Evolutionary conservation across 164 flowering plant genomes (phyloP).

Genomic region (Stephania japonica): DNA sequence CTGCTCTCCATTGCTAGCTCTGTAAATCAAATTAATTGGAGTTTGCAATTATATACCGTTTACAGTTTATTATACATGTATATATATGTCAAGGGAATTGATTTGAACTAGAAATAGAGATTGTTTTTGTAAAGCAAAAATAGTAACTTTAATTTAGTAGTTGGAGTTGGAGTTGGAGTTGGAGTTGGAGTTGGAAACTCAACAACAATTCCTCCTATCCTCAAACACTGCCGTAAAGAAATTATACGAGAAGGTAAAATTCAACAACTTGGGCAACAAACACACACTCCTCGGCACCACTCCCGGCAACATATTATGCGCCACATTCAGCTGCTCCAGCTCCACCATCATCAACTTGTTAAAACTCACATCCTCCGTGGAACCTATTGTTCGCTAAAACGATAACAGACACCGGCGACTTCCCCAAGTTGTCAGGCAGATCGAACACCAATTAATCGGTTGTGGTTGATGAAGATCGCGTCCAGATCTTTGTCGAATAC

Average conservation of each 20-base stretch:
- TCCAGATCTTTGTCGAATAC: slow-evolving; percentile 73
- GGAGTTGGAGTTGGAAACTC: too few species aligned
- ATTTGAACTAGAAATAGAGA: too few species aligned
- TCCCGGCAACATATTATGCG: slow-evolving; percentile 71
- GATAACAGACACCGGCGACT: slow-evolving; percentile 86
- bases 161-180: too few species aligned
- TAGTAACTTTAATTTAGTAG: too few species aligned
- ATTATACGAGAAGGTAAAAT: slow-evolving; percentile 70
- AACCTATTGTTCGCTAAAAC: slow-evolving; percentile 80
- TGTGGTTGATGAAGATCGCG: slow-evolving; percentile 83
- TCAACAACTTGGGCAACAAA: slow-evolving; percentile 50
- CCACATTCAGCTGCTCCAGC: slow-evolving; percentile 88
- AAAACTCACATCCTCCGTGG: slow-evolving; percentile 68
- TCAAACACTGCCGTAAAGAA: slow-evolving; percentile 69
- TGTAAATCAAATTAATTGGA: too few species aligned
- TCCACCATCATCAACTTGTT: slow-evolving; percentile 63
- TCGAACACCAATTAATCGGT: slow-evolving; percentile 58
- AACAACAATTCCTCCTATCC: slow-evolving; percentile 79
- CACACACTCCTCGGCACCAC: slow-evolving; percentile 66
- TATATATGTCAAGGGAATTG: too few species aligned
- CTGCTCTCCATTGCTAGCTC: too few species aligned
- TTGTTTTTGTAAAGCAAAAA: too few species aligned
- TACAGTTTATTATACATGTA: too few species aligned
- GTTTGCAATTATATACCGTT: too few species aligned
- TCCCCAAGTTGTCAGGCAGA: slow-evolving; percentile 77